Base-by-base conservation (phyloP, 768 basidiomycete species). In the Daedaleopsis nitida region DNA sequence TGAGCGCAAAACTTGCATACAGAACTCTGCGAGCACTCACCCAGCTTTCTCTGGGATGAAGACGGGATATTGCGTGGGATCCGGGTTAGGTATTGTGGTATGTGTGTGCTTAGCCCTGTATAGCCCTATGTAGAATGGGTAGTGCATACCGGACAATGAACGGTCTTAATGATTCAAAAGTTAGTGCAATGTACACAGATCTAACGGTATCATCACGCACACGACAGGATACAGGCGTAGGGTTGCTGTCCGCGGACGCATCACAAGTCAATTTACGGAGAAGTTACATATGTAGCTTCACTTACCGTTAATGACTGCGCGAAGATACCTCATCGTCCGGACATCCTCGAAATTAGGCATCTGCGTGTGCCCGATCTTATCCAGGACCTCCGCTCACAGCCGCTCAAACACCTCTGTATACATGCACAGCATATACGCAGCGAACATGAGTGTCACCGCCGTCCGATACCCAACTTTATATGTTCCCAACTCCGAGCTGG, bases 201-300 rank as follows among this genome's bases (percentile, higher is more conserved):
- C 32, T n/a, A 17, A 47, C 5, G 23, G 5, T 5, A 32, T 8
- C 27, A 32, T 32, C 34, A 63, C 66, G 42, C 66, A 74, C 73
- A 76, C 75, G 27, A 70, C 60, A 27, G 70, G 72, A 52, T 65
- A 74, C 19, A 84, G 66, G 11, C 81, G 70, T 43, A 83, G 64
- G 8, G 79, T 78, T 70, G 82, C 80, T 81, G 49, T 23, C 19
- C 6, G 7, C 47, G 9, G 3, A 38, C n/a, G 27, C 10, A 7
- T 51, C 51, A 57, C 2, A 24, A 34, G 27, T 32, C 7, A 32
- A 7, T 32, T n/a, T 3, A 32, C 27, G 27, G 27, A 32, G 27
- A 32, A 24, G 9, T 2, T 2, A 13, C 19, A 2, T 4, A 13
- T 3, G 13, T 12, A 21, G 13, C 19, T 13, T 23, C 21, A 49